Conservation (phyloP, 2,329 filamentous ascomycete genomes). For the Penicillium sp. region DNA sequence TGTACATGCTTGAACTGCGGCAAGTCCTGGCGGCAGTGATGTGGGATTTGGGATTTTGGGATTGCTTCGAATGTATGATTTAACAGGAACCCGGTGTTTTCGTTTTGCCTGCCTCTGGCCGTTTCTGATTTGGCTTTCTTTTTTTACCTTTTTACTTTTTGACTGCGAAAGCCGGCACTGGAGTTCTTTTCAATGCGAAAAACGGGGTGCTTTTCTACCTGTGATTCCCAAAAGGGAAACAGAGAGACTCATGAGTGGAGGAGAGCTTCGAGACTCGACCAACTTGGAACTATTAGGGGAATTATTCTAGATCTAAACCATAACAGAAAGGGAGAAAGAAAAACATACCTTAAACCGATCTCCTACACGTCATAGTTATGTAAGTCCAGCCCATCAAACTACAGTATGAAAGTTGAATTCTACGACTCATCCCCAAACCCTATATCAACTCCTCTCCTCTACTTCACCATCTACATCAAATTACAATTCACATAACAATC, state of each 20-base stretch:
- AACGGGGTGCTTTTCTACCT: not conserved
- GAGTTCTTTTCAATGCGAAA: slow-evolving; percentile 7
- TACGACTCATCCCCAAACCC: no score
- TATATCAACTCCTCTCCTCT: not conserved
- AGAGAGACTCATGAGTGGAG: not conserved
- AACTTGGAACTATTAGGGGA: not conserved
- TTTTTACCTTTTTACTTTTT: slow-evolving; percentile 9
- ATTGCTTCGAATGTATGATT: slow-evolving; percentile 11
- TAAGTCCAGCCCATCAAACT: slow-evolving; percentile 3
- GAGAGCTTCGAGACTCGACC: not conserved
- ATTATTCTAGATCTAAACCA: not conserved
- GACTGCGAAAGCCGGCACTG: slow-evolving; percentile 4
- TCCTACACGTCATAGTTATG: slow-evolving; percentile 22
- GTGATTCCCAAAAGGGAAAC: not conserved
- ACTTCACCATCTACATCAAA: not conserved
- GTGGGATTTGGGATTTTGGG: not conserved
- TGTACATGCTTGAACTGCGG: slow-evolving; percentile 48
- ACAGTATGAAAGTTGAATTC: no score
- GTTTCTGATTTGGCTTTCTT: slow-evolving; percentile 2
- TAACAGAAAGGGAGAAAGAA: not conserved
- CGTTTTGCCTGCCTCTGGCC: not conserved
- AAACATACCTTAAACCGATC: not conserved
- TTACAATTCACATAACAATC: no score
- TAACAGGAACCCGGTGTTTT: slow-evolving; percentile 14
- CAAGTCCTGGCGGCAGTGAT: slow-evolving; percentile 45